Evolutionary conservation across 2,329 filamentous ascomycete genomes (phyloP), one percentile per base, ranked within the genome.

Genomic region (Elsinoe australis): DNA sequence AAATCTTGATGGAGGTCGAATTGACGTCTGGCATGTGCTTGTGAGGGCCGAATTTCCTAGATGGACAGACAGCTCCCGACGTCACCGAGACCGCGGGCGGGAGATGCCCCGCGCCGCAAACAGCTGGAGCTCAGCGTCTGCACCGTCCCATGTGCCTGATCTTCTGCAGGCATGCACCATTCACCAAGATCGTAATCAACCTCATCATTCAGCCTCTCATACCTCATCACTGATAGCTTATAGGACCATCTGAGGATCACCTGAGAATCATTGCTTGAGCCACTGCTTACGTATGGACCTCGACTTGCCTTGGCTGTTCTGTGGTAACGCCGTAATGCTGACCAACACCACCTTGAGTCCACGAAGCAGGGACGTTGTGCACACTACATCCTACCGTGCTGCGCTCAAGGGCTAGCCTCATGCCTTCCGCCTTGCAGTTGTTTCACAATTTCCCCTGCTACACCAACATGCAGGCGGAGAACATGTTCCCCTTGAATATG

Each of bases 231-330:
- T n/a, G n/a, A n/a, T n/a, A n/a, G n/a, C n/a, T n/a, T n/a, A n/a
- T n/a, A n/a, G n/a, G n/a, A n/a, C n/a, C n/a, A n/a, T n/a, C n/a
- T n/a, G n/a, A n/a, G n/a, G n/a, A n/a, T n/a, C n/a, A n/a, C n/a
- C n/a, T n/a, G n/a, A n/a, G n/a, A n/a, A n/a, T n/a, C n/a, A n/a
- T n/a, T n/a, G n/a, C n/a, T n/a, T n/a, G n/a, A n/a, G n/a, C n/a
- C n/a, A n/a, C n/a, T n/a, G 39, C 39, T 32, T 44, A 44, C 39
- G 39, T 44, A 31, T 21, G 28, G n/a, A 44, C 39, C 39, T 8
- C 39, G 39, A 44, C 26, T 39, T 15, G 21, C 17, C 36, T 41
- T 41, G 36, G 36, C 36, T 26, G 8, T 15, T n/a, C n/a, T n/a
- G 28, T 14, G n/a, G 5, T 41, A 14, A 22, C 36, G 28, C 36